Evolutionary conservation across 176 grass and related monocot species (phyloP).

Genomic region (Puccinellia tenuiflora): DNA sequence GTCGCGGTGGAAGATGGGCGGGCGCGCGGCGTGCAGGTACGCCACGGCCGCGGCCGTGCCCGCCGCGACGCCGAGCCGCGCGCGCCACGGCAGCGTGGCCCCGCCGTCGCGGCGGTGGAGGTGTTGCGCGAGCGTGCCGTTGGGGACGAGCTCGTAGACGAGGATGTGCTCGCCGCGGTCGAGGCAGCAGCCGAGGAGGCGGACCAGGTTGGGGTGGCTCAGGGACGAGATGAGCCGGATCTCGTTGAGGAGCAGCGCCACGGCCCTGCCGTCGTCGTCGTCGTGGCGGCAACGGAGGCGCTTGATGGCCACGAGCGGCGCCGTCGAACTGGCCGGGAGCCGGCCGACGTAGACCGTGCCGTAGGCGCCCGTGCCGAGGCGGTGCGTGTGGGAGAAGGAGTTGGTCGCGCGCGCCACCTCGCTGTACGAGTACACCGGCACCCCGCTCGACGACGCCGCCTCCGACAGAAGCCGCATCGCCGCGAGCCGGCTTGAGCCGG

Average conservation of each 20-base stretch:
- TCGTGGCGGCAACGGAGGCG: slow-evolving; percentile 45
- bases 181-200: slow-evolving; percentile 85
- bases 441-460: slow-evolving; percentile 42
- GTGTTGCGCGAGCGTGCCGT: slow-evolving; percentile 76
- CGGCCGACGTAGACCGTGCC: slow-evolving; percentile 88
- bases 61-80: slow-evolving; percentile 47
- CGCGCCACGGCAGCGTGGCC: slow-evolving; percentile 39
- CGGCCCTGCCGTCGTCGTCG: background rate
- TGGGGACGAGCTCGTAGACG: slow-evolving; percentile 86
- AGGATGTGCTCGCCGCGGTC: slow-evolving; percentile 85
- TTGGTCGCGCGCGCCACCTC: slow-evolving; percentile 71
- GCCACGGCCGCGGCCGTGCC: slow-evolving; percentile 63
- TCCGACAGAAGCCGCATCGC: slow-evolving; percentile 48
- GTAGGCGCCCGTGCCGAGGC: slow-evolving; percentile 74
- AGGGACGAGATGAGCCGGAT: slow-evolving; percentile 82
- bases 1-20: slow-evolving; percentile 92
- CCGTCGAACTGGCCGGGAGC: slow-evolving; percentile 25
- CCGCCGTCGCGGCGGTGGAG: slow-evolving; percentile 12
- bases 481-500: slow-evolving; percentile 8
- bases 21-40: slow-evolving; percentile 59
- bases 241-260: slow-evolving; percentile 57
- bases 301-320: slow-evolving; percentile 75
- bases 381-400: slow-evolving; percentile 64
- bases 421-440: slow-evolving; percentile 66
- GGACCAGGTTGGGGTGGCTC: slow-evolving; percentile 77